Percentiles rank a stretch among this genome's conserved stretches.
Conservation (phyloP, 106 monocot species). For the Phalaenopsis aphrodite region DNA sequence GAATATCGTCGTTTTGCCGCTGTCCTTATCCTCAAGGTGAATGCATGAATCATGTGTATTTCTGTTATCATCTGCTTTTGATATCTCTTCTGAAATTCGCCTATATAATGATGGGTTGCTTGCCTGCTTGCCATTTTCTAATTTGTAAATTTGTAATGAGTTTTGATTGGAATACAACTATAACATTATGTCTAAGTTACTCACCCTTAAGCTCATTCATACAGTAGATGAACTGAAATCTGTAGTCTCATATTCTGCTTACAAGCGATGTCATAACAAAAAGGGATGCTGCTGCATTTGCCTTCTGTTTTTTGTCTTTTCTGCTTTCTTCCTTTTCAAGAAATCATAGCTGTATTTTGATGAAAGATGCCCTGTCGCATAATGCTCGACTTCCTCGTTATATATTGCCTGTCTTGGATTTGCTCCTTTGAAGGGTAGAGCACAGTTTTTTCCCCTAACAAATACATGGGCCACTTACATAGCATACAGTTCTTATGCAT, state of each 20-base stretch:
- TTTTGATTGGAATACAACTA: background rate
- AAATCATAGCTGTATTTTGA: background rate
- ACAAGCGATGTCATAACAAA: background rate
- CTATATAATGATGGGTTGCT: background rate
- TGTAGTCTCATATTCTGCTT: background rate
- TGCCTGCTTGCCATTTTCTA: background rate
- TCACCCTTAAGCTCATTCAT: background rate
- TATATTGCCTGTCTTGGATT: background rate
- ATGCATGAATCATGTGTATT: slow-evolving; percentile 6
- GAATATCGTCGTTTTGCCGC: slow-evolving; percentile 92
- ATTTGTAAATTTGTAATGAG: background rate
- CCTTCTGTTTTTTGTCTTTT: background rate
- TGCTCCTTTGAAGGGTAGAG: background rate
- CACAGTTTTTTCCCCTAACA: background rate
- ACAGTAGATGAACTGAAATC: background rate
- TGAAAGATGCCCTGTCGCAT: background rate
- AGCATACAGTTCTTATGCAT: too few relatives aligned
- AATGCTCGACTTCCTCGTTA: background rate
- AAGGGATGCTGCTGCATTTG: background rate
- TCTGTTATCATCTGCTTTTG: background rate
- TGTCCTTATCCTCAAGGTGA: slow-evolving; percentile 95
- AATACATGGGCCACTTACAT: too few relatives aligned
- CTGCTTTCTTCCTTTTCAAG: background rate
- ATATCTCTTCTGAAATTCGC: background rate
- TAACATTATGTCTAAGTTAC: too few relatives aligned